A percentile compares a stretch with the other conserved stretches of the same genome.
phyloP scores from a whole-genome alignment of 305 asterid genomes.

The Fraxinus nigra region DNA sequence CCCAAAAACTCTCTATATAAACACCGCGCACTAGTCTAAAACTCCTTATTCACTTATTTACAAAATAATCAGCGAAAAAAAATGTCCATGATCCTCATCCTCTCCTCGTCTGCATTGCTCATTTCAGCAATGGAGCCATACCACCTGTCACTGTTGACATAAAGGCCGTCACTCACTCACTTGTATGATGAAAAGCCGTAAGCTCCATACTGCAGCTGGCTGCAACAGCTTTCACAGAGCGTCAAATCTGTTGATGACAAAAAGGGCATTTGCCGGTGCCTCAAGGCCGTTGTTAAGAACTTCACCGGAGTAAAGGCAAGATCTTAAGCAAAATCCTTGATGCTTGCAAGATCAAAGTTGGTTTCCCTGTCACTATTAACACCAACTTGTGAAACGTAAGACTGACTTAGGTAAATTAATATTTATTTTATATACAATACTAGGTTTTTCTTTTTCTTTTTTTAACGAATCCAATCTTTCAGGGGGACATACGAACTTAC shows the following conservation, averaged over 20 bases:
- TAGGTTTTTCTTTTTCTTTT: background rate
- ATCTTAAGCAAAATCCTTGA: conserved; percentile 48
- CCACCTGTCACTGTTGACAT: conserved; percentile 40
- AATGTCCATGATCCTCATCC: conserved; percentile 40
- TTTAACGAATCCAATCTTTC: background rate
- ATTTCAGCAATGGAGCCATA: conserved; percentile 39
- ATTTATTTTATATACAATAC: background rate
- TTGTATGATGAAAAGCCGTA: conserved; percentile 39
- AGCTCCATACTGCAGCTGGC: conserved; percentile 21
- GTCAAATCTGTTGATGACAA: conserved; percentile 48
- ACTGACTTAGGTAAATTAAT: background rate
- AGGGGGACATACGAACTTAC: background rate
- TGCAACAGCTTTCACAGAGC: conserved; percentile 33
- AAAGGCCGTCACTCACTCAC: conserved; percentile 35
- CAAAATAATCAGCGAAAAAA: background rate
- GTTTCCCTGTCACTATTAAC: conserved; percentile 58
- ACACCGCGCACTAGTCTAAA: conserved; percentile 11
- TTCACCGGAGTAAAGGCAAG: conserved; percentile 52
- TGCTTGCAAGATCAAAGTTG: conserved; percentile 48
- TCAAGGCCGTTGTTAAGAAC: conserved; percentile 45
- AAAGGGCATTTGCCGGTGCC: conserved; percentile 62
- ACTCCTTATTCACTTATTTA: background rate
- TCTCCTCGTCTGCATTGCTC: conserved; percentile 43
- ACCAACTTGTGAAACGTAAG: conserved; percentile 51
- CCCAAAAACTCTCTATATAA: conserved; percentile 28